phyloP scores from a whole-genome alignment of 768 basidiomycete genomes.

The Xanthoconium stramineum region DNA sequence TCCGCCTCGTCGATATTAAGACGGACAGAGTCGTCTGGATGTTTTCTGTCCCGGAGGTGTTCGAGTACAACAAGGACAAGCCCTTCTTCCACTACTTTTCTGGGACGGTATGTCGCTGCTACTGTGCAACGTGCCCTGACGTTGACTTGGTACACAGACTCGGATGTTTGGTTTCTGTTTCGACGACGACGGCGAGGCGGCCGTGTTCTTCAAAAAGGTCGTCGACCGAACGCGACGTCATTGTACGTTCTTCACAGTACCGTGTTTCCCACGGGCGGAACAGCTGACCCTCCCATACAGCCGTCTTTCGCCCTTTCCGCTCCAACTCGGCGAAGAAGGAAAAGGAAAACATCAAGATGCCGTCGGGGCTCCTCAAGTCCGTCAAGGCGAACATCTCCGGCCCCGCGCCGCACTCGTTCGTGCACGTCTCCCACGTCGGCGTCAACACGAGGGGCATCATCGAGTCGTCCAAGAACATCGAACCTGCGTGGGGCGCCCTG shows the following conservation, averaged over 20 bases:
- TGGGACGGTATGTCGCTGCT: slow-evolving; percentile 62
- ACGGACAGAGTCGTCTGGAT: slow-evolving; percentile 64
- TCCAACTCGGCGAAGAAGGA: slow-evolving; percentile 25
- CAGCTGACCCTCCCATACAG: slow-evolving; percentile 10
- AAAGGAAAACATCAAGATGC: slow-evolving; percentile 28
- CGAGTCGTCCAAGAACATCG: slow-evolving; percentile 52
- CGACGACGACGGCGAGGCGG: slow-evolving; percentile 59
- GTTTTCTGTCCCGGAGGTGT: slow-evolving; percentile 56
- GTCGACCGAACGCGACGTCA: slow-evolving; percentile 46
- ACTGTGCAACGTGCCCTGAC: neutral
- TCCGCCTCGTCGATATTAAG: slow-evolving; percentile 57
- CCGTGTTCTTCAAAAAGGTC: slow-evolving; percentile 58
- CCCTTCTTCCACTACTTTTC: slow-evolving; percentile 92
- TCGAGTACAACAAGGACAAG: slow-evolving; percentile 77
- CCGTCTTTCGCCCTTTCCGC: slow-evolving; percentile 28
- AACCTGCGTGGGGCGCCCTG: slow-evolving; percentile 51
- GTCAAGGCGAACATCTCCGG: slow-evolving; percentile 44
- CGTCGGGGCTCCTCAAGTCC: slow-evolving; percentile 38
- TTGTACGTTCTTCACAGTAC: slow-evolving; percentile 21
- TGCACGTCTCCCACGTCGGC: slow-evolving; percentile 65
- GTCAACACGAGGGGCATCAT: slow-evolving; percentile 47
- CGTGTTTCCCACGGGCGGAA: neutral
- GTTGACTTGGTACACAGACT: slow-evolving; percentile 13
- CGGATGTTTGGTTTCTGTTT: slow-evolving; percentile 56
- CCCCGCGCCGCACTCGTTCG: slow-evolving; percentile 59